Evolutionary conservation across 202 grass and related monocot species (phyloP).

Genomic region (Dendrocalamus latiflorus): DNA sequence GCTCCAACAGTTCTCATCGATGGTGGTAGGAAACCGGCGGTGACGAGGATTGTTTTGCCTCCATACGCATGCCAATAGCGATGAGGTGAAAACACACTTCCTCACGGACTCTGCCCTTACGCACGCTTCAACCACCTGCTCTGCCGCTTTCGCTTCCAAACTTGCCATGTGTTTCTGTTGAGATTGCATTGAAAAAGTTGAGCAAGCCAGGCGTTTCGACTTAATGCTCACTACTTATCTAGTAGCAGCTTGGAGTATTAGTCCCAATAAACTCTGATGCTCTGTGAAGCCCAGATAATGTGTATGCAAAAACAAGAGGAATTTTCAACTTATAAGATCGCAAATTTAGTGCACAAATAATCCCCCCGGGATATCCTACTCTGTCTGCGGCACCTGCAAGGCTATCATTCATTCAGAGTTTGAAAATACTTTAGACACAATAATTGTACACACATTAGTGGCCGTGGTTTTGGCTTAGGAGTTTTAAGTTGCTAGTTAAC

Average conservation of each 20-base stretch:
- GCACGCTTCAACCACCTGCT: constrained; percentile 80
- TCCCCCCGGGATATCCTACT: not conserved
- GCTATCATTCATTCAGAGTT: not conserved
- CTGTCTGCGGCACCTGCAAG: not conserved
- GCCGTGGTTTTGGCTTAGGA: too few species aligned
- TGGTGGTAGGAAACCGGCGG: constrained; percentile 41
- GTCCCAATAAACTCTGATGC: not conserved
- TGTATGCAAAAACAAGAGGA: not conserved
- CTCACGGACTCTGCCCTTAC: constrained; percentile 75
- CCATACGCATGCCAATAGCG: constrained; percentile 86
- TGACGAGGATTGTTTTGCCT: constrained; percentile 46
- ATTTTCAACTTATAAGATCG: not conserved
- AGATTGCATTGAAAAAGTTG: not conserved
- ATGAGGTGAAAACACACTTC: constrained; percentile 90
- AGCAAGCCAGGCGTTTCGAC: not conserved
- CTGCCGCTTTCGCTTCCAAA: constrained; percentile 66
- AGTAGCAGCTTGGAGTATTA: not conserved
- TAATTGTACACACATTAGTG: too few species aligned
- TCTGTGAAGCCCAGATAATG: not conserved
- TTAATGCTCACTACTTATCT: too few species aligned
- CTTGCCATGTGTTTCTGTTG: constrained; percentile 84
- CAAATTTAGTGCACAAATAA: not conserved
- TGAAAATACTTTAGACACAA: not conserved
- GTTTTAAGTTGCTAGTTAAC: too few species aligned
- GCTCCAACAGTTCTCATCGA: constrained; percentile 93